Base-by-base conservation (phyloP, 2,329 filamentous ascomycete genomes). In the Aspergillus aculeatinus region DNA sequence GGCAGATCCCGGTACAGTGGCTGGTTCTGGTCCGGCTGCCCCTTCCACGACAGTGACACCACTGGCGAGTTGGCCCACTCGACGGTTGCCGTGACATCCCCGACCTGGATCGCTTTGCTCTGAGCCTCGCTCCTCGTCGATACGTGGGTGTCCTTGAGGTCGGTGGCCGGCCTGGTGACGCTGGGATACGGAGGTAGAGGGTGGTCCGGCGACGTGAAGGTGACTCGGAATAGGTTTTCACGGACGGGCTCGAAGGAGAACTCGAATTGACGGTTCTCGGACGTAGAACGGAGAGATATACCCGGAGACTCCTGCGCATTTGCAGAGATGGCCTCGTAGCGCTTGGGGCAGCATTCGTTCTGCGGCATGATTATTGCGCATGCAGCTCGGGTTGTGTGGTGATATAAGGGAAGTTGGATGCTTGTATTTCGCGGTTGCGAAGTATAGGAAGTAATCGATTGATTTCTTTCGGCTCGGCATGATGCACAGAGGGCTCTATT, bases 141-240 rank as follows among this genome's bases (percentile, higher is more conserved):
- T n/a, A 72, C 63, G n/a, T 71, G 70, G 16, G 68, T 62, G 16
- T 68, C 64, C 2, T 72, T 64, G 2, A 83, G 65, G 11, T 77
- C 69, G 12, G 72, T 72, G 14, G 71, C 62, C 1, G 82, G 82
- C n/a, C 78, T 77, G 7, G 72, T 72, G 5, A 85, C 80, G 57
- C 86, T 88, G 7, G 88, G 88, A 67, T 85, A 85, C 1, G 88
- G 88, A 29, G 89, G 86, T 2, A 89, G 70, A 6, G 85, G 85
- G 67, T 90, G 87, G 2, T 80, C 79, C 14, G 79, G 68, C 0
- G 88, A 87, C 1, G 83, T 82, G 69, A 90, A 90, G 0, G 86
- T 87, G 1, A 88, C 89, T 48, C 88, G 80, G 74, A 90, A 91
- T 16, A 90, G 76, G 54, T 87, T 87, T 21, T 82, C 78, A 16